phyloP scores from a whole-genome alignment of 1,284 basidiomycete genomes.

The Lentinula novae-zelandiae region DNA sequence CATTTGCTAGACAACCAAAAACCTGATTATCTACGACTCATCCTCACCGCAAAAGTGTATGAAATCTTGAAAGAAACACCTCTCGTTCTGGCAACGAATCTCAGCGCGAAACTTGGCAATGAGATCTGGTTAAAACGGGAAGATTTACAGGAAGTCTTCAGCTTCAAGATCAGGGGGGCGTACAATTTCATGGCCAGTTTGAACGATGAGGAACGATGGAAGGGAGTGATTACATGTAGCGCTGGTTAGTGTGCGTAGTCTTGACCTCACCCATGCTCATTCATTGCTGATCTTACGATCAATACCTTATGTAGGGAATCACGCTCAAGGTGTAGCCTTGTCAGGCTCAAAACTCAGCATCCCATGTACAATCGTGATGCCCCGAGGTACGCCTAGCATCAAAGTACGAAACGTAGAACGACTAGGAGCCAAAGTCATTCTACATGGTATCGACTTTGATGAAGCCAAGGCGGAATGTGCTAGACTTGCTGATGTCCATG shows the following conservation, averaged over 20 bases:
- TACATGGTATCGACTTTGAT: conserved; percentile 94
- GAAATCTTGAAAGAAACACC: conserved; percentile 93
- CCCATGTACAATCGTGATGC: conserved; percentile 99
- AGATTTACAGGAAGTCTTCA: conserved; percentile 96
- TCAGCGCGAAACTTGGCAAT: conserved; percentile 87
- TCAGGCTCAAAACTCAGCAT: conserved; percentile 85
- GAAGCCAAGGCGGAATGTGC: conserved; percentile 95
- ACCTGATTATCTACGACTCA: conserved; percentile 93
- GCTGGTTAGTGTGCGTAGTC: conserved; percentile 79
- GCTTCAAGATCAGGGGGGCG: conserved; percentile 97
- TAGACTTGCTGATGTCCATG: conserved; percentile 74
- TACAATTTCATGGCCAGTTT: conserved; percentile 99
- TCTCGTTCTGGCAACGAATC: conserved; percentile 80
- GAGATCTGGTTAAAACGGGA: conserved; percentile 95
- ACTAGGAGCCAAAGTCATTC: conserved; percentile 90
- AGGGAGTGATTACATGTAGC: conserved; percentile 97
- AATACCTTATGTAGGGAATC: conserved; percentile 70
- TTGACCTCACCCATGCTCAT: conserved; percentile 1
- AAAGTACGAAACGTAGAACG: conserved; percentile 94
- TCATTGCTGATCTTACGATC: neutral
- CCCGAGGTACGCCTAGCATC: conserved; percentile 91
- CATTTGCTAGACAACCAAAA: conserved; percentile 65
- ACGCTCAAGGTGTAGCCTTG: conserved; percentile 97
- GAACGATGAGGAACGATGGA: conserved; percentile 87
- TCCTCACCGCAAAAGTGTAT: conserved; percentile 92